Percentiles rank a stretch among this genome's conserved stretches.
Evolutionary conservation across 371 early-diverging fungal genomes (phyloP).

Genomic region (Cokeromyces recurvatus): DNA sequence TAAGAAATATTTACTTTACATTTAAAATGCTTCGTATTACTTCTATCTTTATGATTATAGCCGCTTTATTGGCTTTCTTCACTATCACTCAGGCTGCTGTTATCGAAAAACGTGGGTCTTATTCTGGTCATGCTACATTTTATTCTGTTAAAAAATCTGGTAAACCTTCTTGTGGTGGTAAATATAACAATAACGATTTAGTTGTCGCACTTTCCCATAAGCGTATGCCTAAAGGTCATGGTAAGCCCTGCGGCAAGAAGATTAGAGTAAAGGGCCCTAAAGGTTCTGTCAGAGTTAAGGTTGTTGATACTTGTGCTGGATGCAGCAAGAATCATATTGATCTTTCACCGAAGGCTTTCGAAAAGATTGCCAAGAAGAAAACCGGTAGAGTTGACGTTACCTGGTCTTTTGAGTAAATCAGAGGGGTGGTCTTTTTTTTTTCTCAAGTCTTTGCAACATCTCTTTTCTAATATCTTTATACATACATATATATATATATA

Average conservation of each 20-base stretch:
- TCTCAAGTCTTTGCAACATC: too few relatives aligned
- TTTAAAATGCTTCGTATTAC: neutral
- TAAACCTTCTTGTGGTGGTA: constrained; percentile 38
- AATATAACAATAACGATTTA: constrained; percentile 15
- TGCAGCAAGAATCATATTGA: constrained; percentile 35
- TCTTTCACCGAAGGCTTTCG: constrained; percentile 38
- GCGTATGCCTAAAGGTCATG: constrained; percentile 18
- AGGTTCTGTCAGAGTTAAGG: constrained; percentile 31
- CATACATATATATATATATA: too few relatives aligned
- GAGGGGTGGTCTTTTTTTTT: too few relatives aligned
- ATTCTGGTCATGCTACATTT: constrained; percentile 33
- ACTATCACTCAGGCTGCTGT: constrained; percentile 4
- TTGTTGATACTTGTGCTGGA: constrained; percentile 46
- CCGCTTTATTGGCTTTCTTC: neutral
- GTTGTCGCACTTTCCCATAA: constrained; percentile 32
- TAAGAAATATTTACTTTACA: too few relatives aligned
- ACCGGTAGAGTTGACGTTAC: neutral
- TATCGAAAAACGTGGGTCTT: constrained; percentile 10
- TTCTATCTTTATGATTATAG: neutral
- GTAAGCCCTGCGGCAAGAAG: constrained; percentile 38
- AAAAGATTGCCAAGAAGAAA: constrained; percentile 19
- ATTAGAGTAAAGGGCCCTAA: constrained; percentile 24
- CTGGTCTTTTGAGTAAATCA: too few relatives aligned
- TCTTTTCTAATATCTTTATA: too few relatives aligned
- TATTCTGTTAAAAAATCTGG: constrained; percentile 28